A percentile compares a stretch with the other conserved stretches of the same genome.
These are phyloP conservation scores for Lepiota subincarnata DNA, from an alignment of 768 basidiomycete species.

Conservation along the genomic window DNA sequence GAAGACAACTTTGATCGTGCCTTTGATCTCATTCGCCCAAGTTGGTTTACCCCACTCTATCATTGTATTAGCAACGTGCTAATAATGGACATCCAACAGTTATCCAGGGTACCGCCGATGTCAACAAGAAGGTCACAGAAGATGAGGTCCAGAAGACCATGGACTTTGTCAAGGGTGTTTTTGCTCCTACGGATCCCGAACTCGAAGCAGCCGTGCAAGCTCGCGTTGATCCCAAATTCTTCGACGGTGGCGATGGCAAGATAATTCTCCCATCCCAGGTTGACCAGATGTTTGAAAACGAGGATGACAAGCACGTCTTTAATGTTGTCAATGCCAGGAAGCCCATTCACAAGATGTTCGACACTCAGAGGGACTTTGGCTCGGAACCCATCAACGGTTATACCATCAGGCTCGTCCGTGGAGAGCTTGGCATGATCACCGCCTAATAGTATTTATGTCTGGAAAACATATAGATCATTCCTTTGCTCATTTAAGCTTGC, in stretches of 20 bases:
- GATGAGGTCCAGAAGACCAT: conserved; percentile 17
- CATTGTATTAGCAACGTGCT: background rate
- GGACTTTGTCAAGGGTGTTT: conserved; percentile 20
- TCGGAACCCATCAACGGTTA: conserved; percentile 17
- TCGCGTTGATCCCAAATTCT: conserved; percentile 17
- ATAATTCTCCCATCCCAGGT: conserved; percentile 18
- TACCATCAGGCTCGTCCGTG: conserved; percentile 16
- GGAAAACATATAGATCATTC: too few species aligned
- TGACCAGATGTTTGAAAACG: conserved; percentile 19
- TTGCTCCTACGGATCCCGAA: conserved; percentile 22
- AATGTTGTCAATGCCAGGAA: conserved; percentile 44
- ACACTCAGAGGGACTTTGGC: conserved; percentile 5
- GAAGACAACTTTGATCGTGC: conserved; percentile 48
- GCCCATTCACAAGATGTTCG: conserved; percentile 22
- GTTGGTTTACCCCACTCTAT: conserved; percentile 20
- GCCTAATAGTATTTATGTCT: background rate
- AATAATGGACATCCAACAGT: conserved; percentile 12
- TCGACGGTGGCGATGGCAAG: conserved; percentile 19
- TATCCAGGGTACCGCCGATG: conserved; percentile 22
- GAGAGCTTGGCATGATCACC: conserved; percentile 19
- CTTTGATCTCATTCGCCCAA: conserved; percentile 41
- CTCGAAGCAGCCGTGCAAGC: conserved; percentile 19
- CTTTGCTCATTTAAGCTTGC: too few species aligned
- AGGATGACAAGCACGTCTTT: conserved; percentile 31
- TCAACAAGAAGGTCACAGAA: conserved; percentile 22